Evolutionary conservation across 441 rosid genomes (phyloP), one percentile per base, ranked within the genome.

Genomic region (Francoa sonchifolia): DNA sequence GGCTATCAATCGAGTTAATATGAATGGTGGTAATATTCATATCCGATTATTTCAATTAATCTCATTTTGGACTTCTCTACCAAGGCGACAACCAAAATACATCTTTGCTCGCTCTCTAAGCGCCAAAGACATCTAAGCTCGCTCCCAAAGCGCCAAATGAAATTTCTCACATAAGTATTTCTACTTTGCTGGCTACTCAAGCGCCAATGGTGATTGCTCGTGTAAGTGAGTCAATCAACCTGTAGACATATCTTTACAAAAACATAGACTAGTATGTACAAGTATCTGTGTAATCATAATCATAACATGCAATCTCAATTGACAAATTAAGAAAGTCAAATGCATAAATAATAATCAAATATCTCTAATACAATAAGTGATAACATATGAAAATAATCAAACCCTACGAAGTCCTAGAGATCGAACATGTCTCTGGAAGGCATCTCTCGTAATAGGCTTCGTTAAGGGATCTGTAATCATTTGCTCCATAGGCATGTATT

Each of bases 151-250:
- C n/a, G n/a, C n/a, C n/a, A n/a, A n/a, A n/a, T n/a, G n/a, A n/a
- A n/a, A n/a, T n/a, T n/a, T n/a, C n/a, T n/a, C n/a, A n/a, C n/a
- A n/a, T 2, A 40, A 9, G 21, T 4, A 1, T 41, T 14, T 22
- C 18, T 12, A 4, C 9, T 14, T 14, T 41, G 5, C 8, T n/a
- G 1, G 5, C 14, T 19, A 5, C 4, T 5, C 13, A 26, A 10
- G 18, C 19, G 33, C 33, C 33, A 41, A 13, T 4, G 31, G 33
- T 6, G 33, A 41, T 25, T 41, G 33, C 20, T 41, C 6, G 32
- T 13, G 17, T 14, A 11, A 25, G 20, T 12, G 4, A 14, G 3
- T 32, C 9, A 25, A 22, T 25, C 29, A 13, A 3, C 45, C 3
- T 41, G 7, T 25, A 12, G 11, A 25, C 20, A 9, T 10, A 21